Percentiles rank a stretch among this genome's conserved stretches.
Evolutionary conservation across 1,284 basidiomycete genomes (phyloP).

Genomic region (Anthracocystis walkeri): DNA sequence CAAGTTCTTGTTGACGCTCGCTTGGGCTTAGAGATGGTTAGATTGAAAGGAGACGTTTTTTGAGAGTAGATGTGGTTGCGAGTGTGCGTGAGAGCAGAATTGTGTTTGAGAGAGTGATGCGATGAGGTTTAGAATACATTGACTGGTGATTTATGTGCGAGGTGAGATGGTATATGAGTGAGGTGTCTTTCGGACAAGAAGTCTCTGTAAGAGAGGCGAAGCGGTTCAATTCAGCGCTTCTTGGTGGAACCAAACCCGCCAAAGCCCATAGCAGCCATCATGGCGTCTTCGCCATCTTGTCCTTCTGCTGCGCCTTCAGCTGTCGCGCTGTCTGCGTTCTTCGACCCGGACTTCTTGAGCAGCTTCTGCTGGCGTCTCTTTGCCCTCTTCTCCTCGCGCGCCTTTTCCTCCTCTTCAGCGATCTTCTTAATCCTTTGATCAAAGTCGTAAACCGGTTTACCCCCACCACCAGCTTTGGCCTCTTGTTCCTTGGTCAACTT

Average conservation of each 20-base stretch:
- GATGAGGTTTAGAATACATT: neutral
- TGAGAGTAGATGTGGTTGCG: neutral
- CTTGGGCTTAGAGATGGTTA: constrained; percentile 42
- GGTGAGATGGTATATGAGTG: neutral
- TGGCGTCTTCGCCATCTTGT: constrained; percentile 72
- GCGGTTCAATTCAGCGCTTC: constrained; percentile 19
- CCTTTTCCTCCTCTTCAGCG: constrained; percentile 72
- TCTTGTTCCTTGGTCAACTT: constrained; percentile 73
- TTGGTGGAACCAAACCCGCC: constrained; percentile 86
- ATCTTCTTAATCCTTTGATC: constrained; percentile 86
- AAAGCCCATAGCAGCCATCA: constrained; percentile 91
- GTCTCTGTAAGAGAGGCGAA: neutral
- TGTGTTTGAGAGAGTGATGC: neutral
- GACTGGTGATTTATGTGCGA: constrained; percentile 4
- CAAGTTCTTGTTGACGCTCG: constrained; percentile 75
- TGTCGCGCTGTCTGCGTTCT: neutral
- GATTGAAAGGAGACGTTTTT: neutral
- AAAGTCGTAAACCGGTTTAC: constrained; percentile 81
- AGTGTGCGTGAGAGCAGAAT: neutral
- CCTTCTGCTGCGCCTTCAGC: neutral
- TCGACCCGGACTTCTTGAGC: constrained; percentile 69
- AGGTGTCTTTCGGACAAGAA: neutral
- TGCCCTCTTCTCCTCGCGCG: constrained; percentile 76
- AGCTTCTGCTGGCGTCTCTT: constrained; percentile 80
- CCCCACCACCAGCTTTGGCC: constrained; percentile 8